phyloP scores from a whole-genome alignment of 2,329 filamentous ascomycete species.

The Orbilia ellipsospora region DNA sequence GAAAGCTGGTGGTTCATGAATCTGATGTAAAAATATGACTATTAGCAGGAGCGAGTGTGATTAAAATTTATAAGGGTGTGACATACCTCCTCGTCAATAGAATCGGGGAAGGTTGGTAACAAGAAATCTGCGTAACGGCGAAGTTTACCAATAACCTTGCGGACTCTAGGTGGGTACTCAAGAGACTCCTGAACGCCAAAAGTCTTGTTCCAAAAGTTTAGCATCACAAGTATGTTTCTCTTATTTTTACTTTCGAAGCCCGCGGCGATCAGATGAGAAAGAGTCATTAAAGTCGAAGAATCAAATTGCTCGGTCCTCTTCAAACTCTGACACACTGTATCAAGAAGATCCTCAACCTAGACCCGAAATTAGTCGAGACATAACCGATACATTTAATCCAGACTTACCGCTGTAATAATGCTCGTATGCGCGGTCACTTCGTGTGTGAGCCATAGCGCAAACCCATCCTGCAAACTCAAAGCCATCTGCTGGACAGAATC shows the following conservation, averaged over 20 bases:
- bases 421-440: slow-evolving; percentile 30
- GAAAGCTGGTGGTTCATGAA: slow-evolving; percentile 42
- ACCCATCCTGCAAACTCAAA: slow-evolving; percentile 38
- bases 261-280: slow-evolving; percentile 41
- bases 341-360: slow-evolving; percentile 31
- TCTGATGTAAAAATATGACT: slow-evolving; percentile 1
- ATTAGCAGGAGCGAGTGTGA: neutral
- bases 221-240: slow-evolving; percentile 33
- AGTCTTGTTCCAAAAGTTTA: slow-evolving; percentile 73
- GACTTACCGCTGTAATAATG: slow-evolving; percentile 13
- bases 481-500: slow-evolving; percentile 37
- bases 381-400: too few species aligned
- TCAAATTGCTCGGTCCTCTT: slow-evolving; percentile 37
- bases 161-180: slow-evolving; percentile 74
- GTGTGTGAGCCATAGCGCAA: slow-evolving; percentile 43
- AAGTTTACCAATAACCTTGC: slow-evolving; percentile 71
- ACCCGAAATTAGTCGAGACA: too few species aligned
- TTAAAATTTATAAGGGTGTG: slow-evolving; percentile 59
- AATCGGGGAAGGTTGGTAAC: slow-evolving; percentile 66
- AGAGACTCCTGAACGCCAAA: slow-evolving; percentile 72
- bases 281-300: slow-evolving; percentile 23
- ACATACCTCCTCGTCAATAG: slow-evolving; percentile 63
- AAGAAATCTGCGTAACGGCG: slow-evolving; percentile 68
- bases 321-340: slow-evolving; percentile 21
- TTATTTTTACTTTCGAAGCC: slow-evolving; percentile 42